phyloP scores from a whole-genome alignment of 1,139 yeast species.

The Insectozyma bohioensis region DNA sequence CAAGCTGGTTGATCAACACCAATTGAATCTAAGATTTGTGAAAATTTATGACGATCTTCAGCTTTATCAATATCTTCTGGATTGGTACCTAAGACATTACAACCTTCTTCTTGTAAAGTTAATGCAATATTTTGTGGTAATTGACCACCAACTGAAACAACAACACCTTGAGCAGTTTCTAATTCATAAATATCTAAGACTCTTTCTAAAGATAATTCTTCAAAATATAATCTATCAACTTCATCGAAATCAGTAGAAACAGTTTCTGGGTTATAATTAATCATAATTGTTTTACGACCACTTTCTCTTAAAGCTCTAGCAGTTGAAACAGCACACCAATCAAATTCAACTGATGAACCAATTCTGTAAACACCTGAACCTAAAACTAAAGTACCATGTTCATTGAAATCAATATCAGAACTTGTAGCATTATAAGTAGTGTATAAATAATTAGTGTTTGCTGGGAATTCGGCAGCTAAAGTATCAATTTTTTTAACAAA shows the following conservation, averaged over 20 bases:
- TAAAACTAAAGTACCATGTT: conserved; percentile 88
- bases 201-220: conserved; percentile 92
- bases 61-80: conserved; percentile 97
- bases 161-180: conserved; percentile 86
- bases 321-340: conserved; percentile 98
- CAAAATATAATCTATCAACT: conserved; percentile 95
- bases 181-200: conserved; percentile 96
- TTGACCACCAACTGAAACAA: conserved; percentile 97
- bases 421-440: conserved; percentile 92
- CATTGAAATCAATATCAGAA: conserved; percentile 82
- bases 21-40: conserved; percentile 94
- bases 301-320: conserved; percentile 89
- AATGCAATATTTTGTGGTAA: conserved; percentile 96
- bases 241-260: conserved; percentile 98
- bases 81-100: conserved; percentile 87
- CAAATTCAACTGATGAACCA: conserved; percentile 98
- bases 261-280: conserved; percentile 97
- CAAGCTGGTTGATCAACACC: conserved; percentile 99
- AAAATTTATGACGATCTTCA: conserved; percentile 86
- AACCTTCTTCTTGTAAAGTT: conserved; percentile 76
- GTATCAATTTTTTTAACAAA: conserved; percentile 97
- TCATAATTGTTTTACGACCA: conserved; percentile 91
- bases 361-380: conserved; percentile 99
- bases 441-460: conserved; percentile 91
- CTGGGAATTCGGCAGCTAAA: conserved; percentile 98